Evolutionary conservation across 2,329 filamentous ascomycete species (phyloP).

Genomic region (Aschersonia sp.): DNA sequence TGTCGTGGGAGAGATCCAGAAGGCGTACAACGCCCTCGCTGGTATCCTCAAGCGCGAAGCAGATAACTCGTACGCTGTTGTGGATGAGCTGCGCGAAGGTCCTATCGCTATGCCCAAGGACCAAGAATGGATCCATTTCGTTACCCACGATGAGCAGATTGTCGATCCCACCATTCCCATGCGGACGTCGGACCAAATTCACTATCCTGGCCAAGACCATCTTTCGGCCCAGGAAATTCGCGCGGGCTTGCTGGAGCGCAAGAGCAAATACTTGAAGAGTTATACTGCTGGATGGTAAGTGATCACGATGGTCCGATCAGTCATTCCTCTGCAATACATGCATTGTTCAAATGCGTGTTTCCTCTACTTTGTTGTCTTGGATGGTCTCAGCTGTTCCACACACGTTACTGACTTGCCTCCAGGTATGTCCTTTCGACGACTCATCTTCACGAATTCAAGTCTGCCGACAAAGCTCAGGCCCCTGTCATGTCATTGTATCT

Average conservation of each 20-base stretch:
- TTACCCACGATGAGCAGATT: slow-evolving; percentile 69
- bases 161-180: slow-evolving; percentile 73
- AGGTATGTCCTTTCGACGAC: slow-evolving; percentile 95
- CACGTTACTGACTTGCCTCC: neutral
- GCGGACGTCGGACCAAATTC: slow-evolving; percentile 65
- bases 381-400: neutral
- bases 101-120: slow-evolving; percentile 92
- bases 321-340: no score
- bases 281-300: slow-evolving; percentile 87
- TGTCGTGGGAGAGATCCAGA: slow-evolving; percentile 93
- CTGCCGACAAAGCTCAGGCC: slow-evolving; percentile 80
- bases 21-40: slow-evolving; percentile 89
- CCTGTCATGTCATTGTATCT: slow-evolving; percentile 95
- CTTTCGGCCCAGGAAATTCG: slow-evolving; percentile 71
- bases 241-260: slow-evolving; percentile 83
- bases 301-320: neutral
- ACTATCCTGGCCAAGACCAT: slow-evolving; percentile 83
- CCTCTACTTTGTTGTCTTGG: neutral
- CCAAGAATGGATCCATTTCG: slow-evolving; percentile 76
- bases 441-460: slow-evolving; percentile 97
- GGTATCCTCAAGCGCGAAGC: slow-evolving; percentile 85
- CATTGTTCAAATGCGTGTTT: no score
- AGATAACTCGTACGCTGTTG: slow-evolving; percentile 61
- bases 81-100: slow-evolving; percentile 70
- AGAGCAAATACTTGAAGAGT: slow-evolving; percentile 97